Conservation (phyloP, 768 basidiomycete genomes). For the Trichaptum fuscoviolaceum region DNA sequence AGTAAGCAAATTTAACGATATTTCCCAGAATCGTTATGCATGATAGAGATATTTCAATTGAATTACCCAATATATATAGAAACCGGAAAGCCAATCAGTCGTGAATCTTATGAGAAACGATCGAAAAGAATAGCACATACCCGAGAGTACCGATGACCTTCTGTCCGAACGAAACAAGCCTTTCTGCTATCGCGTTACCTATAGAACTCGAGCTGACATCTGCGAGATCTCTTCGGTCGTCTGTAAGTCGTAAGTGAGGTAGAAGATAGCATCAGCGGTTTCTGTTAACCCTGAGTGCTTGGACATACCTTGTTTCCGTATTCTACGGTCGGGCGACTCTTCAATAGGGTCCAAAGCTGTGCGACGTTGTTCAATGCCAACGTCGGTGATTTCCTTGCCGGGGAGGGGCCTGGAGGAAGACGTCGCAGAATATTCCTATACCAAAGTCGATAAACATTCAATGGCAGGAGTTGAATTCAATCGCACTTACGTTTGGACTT, state of each 20-base stretch:
- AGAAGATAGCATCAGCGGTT: not conserved
- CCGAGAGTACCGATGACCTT: conserved; percentile 1
- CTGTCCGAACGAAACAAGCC: not conserved
- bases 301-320: not conserved
- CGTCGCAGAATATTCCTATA: not conserved
- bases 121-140: not conserved
- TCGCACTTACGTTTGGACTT: not conserved
- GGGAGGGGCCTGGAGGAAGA: not conserved
- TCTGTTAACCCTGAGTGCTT: not conserved
- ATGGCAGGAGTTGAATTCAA: not conserved
- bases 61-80: conserved; percentile 1
- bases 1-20: not conserved
- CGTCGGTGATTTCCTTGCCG: not conserved
- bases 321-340: not conserved
- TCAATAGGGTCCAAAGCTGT: not conserved
- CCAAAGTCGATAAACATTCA: not conserved
- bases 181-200: not conserved
- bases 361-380: not conserved
- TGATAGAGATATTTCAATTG: not conserved
- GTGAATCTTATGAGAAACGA: not conserved
- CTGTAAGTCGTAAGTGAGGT: not conserved
- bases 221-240: not conserved
- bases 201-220: not conserved
- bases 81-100: not conserved
- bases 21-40: not conserved